Evolutionary conservation across 176 grass and related monocot species (phyloP).

Genomic region (Ampelocalamus luodianensis): DNA sequence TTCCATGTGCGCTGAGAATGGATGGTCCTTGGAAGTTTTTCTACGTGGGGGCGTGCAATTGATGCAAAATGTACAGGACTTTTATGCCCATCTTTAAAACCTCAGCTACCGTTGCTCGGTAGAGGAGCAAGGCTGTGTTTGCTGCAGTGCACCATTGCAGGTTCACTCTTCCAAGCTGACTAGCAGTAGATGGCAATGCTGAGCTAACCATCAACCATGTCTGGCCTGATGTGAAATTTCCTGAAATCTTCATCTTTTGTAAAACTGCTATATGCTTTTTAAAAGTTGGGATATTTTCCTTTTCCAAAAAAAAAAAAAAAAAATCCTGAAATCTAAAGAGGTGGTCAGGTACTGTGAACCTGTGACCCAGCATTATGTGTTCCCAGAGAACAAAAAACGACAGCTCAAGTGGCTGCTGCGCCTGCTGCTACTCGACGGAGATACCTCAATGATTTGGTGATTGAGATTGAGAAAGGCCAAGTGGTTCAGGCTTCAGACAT

Average conservation of each 20-base stretch:
- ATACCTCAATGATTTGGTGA: constrained; percentile 5
- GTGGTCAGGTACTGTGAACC: constrained; percentile 20
- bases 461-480: neutral
- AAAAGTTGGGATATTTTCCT: too few relatives aligned
- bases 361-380: neutral
- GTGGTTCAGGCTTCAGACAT: neutral
- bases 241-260: too few relatives aligned
- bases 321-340: neutral
- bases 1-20: neutral
- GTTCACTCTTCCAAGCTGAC: neutral
- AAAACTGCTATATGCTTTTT: too few relatives aligned
- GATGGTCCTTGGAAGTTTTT: neutral
- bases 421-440: neutral
- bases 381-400: neutral
- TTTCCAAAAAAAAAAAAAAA: too few relatives aligned
- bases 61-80: neutral
- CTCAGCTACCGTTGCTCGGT: constrained; percentile 15
- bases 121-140: neutral
- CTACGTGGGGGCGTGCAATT: neutral
- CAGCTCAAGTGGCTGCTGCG: too few relatives aligned
- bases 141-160: neutral
- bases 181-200: neutral
- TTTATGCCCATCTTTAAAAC: neutral
- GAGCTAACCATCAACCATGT: neutral
- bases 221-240: neutral